Conservation (phyloP, 176 grass and related monocot species). For the Eragrostis nindensis region DNA sequence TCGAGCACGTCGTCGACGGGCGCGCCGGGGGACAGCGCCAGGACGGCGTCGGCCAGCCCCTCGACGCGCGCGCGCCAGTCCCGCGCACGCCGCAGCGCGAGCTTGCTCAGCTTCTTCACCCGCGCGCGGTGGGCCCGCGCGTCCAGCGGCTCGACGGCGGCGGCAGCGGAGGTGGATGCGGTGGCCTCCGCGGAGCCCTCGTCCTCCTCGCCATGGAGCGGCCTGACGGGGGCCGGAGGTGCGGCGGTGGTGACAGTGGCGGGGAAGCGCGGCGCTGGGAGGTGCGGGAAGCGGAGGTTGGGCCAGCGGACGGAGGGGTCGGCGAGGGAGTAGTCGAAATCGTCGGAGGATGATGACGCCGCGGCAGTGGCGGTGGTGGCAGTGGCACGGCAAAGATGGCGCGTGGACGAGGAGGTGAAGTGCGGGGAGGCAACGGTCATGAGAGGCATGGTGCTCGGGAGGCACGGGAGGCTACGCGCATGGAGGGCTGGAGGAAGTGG, state of each 20-base stretch:
- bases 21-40: conserved; percentile 53
- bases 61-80: conserved; percentile 78
- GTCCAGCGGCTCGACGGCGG: conserved; percentile 69
- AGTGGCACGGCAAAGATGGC: conserved; percentile 39
- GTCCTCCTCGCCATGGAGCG: background rate
- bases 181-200: background rate
- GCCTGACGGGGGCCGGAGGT: conserved; percentile 7
- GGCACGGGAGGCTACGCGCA: conserved; percentile 2
- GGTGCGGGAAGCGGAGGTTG: conserved; percentile 69
- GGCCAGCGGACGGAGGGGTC: conserved; percentile 89
- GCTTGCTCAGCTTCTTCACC: conserved; percentile 83
- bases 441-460: conserved; percentile 44
- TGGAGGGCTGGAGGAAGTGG: conserved; percentile 12
- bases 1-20: conserved; percentile 71
- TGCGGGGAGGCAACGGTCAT: conserved; percentile 51
- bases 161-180: background rate
- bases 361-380: conserved; percentile 14
- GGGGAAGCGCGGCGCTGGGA: conserved; percentile 50
- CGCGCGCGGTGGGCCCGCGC: conserved; percentile 61
- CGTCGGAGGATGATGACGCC: conserved; percentile 24
- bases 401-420: conserved; percentile 32
- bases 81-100: conserved; percentile 73
- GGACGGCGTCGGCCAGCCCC: conserved; percentile 57
- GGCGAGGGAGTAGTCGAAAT: conserved; percentile 83
- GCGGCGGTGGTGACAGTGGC: background rate